Percentiles rank a stretch among this genome's conserved stretches.
phyloP scores from a whole-genome alignment of 179 eudicot genomes.

The Camellia oleifera region DNA sequence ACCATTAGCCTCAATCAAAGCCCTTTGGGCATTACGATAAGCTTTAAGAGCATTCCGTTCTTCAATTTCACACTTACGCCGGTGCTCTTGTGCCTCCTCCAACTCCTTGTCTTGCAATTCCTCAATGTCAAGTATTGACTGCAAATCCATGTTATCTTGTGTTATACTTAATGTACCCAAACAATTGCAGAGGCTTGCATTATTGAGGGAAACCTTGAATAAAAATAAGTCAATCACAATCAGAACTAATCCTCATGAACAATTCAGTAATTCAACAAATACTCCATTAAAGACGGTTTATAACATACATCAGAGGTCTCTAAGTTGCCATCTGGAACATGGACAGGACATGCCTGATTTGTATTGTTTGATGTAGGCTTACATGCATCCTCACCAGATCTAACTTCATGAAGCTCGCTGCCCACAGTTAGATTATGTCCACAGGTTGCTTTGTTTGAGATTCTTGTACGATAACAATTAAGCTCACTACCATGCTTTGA shows the following conservation, averaged over 20 bases:
- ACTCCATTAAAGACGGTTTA: slow-evolving; percentile 5
- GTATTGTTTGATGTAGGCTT: slow-evolving; percentile 23
- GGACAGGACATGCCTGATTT: slow-evolving; percentile 25
- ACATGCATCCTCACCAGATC: slow-evolving; percentile 25
- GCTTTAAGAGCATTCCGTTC: slow-evolving; percentile 67
- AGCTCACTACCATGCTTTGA: slow-evolving; percentile 29
- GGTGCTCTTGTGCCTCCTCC: slow-evolving; percentile 74
- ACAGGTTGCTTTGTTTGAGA: slow-evolving; percentile 30
- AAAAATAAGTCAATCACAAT: slow-evolving; percentile 9
- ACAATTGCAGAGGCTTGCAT: slow-evolving; percentile 28
- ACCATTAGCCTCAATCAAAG: slow-evolving; percentile 63
- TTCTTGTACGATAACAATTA: slow-evolving; percentile 21
- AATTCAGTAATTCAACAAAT: not conserved
- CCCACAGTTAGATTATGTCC: slow-evolving; percentile 21
- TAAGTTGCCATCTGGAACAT: slow-evolving; percentile 30
- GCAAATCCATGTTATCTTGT: slow-evolving; percentile 33
- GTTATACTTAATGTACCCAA: slow-evolving; percentile 20
- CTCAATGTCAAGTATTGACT: slow-evolving; percentile 48
- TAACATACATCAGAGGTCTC: slow-evolving; percentile 32
- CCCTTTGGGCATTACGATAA: slow-evolving; percentile 70
- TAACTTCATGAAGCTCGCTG: slow-evolving; percentile 20
- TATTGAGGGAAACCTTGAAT: slow-evolving; percentile 35
- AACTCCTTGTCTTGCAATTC: slow-evolving; percentile 73
- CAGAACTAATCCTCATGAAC: slow-evolving; percentile 13
- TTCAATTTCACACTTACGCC: slow-evolving; percentile 70